phyloP scores from a whole-genome alignment of 2,329 filamentous ascomycete species.

The Talaromyces sp. region DNA sequence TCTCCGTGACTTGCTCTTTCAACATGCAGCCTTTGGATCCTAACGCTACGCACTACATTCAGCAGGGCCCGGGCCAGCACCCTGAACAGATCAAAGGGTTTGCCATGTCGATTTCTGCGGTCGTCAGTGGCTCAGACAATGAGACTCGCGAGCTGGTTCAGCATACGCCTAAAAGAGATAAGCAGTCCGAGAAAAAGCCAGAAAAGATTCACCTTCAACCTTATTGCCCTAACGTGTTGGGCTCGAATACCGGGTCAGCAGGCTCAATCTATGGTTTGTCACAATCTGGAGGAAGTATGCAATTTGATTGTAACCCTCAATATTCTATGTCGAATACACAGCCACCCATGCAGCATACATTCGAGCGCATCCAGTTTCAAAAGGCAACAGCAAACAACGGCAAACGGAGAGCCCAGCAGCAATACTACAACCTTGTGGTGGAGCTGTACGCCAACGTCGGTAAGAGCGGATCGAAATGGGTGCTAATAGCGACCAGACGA shows the following conservation, averaged over 20 bases:
- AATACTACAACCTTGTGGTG: slow-evolving; percentile 87
- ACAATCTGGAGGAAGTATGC: slow-evolving; percentile 23
- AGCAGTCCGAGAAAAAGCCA: slow-evolving; percentile 73
- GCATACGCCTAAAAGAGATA: slow-evolving; percentile 87
- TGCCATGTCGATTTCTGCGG: slow-evolving; percentile 78
- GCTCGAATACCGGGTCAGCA: slow-evolving; percentile 20
- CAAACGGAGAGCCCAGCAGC: slow-evolving; percentile 81
- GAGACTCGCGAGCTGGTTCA: slow-evolving; percentile 82
- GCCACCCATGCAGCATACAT: slow-evolving; percentile 53
- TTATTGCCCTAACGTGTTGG: slow-evolving; percentile 51
- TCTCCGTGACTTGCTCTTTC: slow-evolving; percentile 77
- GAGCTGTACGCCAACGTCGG: slow-evolving; percentile 66
- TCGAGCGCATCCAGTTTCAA: slow-evolving; percentile 92
- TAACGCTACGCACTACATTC: slow-evolving; percentile 50
- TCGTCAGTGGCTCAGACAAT: slow-evolving; percentile 68
- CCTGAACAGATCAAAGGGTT: slow-evolving; percentile 64
- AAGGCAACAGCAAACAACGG: slow-evolving; percentile 91
- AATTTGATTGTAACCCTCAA: slow-evolving; percentile 27
- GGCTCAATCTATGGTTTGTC: slow-evolving; percentile 14
- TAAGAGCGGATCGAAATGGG: slow-evolving; percentile 50
- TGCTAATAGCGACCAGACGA: slow-evolving; percentile 66
- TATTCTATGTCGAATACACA: slow-evolving; percentile 30
- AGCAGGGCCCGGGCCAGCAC: slow-evolving; percentile 43
- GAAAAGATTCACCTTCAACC: slow-evolving; percentile 64
- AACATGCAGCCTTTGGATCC: slow-evolving; percentile 58